Conservation (phyloP, 1,139 yeast species). For the Yamadazyma kanchanaburiensis region DNA sequence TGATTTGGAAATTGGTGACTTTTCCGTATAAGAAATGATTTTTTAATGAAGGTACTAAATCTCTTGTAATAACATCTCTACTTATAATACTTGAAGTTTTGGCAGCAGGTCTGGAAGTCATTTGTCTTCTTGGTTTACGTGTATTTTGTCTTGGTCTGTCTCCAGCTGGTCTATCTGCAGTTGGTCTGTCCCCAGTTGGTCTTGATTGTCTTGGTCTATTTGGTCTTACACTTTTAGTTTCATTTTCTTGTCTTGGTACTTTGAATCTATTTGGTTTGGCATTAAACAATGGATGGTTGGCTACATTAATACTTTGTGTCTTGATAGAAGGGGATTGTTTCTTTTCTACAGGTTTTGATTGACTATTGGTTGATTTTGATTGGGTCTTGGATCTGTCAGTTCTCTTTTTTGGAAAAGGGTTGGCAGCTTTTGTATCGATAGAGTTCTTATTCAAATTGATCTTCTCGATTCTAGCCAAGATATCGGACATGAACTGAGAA, state of each 20-base stretch:
- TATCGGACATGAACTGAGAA: conserved; percentile 13
- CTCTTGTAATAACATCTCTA: conserved; percentile 6
- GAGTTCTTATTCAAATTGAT: conserved; percentile 10
- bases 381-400: background rate
- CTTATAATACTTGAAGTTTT: conserved; percentile 8
- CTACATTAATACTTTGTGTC: conserved; percentile 11
- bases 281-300: conserved; percentile 21
- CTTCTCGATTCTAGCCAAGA: conserved; percentile 14
- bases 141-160: conserved; percentile 4
- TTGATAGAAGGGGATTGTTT: background rate
- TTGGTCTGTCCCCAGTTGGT: background rate
- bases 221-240: background rate
- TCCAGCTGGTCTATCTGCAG: too few relatives aligned
- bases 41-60: conserved; percentile 10
- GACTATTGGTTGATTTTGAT: background rate
- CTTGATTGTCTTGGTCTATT: conserved; percentile 1
- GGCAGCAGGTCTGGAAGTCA: conserved; percentile 1
- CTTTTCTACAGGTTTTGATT: background rate
- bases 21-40: conserved; percentile 41
- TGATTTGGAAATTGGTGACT: conserved; percentile 27
- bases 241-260: background rate
- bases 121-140: conserved; percentile 3
- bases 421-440: background rate
- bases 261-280: conserved; percentile 5
- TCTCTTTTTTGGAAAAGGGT: background rate